Conservation (phyloP, 2,329 filamentous ascomycete genomes). For the Monilinia aucupariae region DNA sequence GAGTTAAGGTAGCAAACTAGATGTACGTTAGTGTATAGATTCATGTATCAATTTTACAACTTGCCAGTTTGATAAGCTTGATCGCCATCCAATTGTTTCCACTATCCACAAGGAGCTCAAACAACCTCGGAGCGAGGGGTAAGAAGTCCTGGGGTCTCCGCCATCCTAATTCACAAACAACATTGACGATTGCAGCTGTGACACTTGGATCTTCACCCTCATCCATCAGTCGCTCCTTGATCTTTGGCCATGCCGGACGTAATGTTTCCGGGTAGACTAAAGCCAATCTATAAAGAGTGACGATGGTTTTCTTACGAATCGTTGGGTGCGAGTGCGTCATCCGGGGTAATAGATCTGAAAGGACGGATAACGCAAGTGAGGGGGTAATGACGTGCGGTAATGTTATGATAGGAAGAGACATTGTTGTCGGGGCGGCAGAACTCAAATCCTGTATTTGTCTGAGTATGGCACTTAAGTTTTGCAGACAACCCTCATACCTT, state of each 20-base stretch:
- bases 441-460: slow-evolving; percentile 57
- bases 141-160: slow-evolving; percentile 89
- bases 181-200: slow-evolving; percentile 92
- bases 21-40: slow-evolving; percentile 59
- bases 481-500: slow-evolving; percentile 52
- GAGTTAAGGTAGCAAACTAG: slow-evolving; percentile 90
- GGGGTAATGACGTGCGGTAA: slow-evolving; percentile 94
- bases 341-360: slow-evolving; percentile 80
- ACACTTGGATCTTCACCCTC: slow-evolving; percentile 86
- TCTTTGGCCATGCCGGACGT: slow-evolving; percentile 90
- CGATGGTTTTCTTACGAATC: slow-evolving; percentile 91
- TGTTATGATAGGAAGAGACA: slow-evolving; percentile 79
- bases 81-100: slow-evolving; percentile 99
- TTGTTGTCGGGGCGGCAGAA: slow-evolving; percentile 65
- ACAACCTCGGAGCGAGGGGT: slow-evolving; percentile 82
- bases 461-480: neutral
- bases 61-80: slow-evolving; percentile 91
- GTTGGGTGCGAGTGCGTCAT: slow-evolving; percentile 79
- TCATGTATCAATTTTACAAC: slow-evolving; percentile 34
- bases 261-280: slow-evolving; percentile 95
- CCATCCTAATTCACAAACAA: slow-evolving; percentile 94
- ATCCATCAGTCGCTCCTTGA: slow-evolving; percentile 90
- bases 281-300: slow-evolving; percentile 87
- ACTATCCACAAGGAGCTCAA: slow-evolving; percentile 84
- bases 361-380: slow-evolving; percentile 81